Evolutionary conservation across 2,329 filamentous ascomycete genomes (phyloP), one percentile per base, ranked within the genome.

Genomic region (Arthroderma uncinatum): DNA sequence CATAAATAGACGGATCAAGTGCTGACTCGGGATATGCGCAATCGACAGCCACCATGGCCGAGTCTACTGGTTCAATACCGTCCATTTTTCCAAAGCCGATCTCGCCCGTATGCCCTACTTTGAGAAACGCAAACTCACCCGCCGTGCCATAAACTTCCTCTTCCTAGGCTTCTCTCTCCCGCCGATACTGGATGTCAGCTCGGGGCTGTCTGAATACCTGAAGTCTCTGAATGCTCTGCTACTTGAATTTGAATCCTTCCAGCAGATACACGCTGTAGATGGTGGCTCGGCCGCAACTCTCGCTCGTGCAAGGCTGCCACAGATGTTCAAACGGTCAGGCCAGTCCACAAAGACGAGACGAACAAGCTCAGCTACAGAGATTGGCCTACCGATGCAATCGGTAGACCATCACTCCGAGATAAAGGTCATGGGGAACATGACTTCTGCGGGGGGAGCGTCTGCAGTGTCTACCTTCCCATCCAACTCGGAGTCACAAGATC

Each of bases 1-100:
- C 19, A 28, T 39, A 36, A n/a, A 36, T 36, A 12, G 23, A 16
- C 21, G 16, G 37, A 47, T 34, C 33, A 14, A 12, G 37, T 53
- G 36, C 25, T 47, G 30, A 36, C 30, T 34, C 23, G 2, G 8
- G 14, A 50, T 53, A 47, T 34, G 14, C 14, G 10, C 12, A 19
- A 14, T 28, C 14, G 56, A 54, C 68, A 95, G 89, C 28, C 91
- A 98, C 68, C 90, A 96, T 73, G 91, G 92, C 60, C 85, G 89
- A 58, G 84, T 95, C 42, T 97, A 95, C 76, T 97, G 93, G 91
- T 96, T 97, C 78, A 96, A 96, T 74, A 96, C 93, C 0, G 82
- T 95, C 60, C 86, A 95, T 67, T 95, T 95, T 73, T 88, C 90
- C 62, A 87, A 89, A 66, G 72, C 82, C 30, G 89, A 95, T 70